Percentiles rank a stretch among this genome's conserved stretches.
phyloP scores from a whole-genome alignment of 345 rosid species.

The Hirschfeldia incana region DNA sequence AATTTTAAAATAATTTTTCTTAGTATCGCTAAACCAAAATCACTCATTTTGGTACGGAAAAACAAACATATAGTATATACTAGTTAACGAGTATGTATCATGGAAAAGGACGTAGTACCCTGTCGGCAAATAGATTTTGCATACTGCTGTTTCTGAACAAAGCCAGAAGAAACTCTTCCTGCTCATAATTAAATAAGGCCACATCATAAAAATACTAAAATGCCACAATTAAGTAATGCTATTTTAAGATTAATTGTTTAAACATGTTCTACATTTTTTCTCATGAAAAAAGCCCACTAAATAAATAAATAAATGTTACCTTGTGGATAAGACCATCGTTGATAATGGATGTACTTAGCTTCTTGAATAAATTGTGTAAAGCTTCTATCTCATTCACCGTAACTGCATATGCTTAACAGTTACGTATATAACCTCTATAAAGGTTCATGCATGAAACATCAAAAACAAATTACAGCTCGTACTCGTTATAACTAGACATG shows the following conservation, averaged over 20 bases:
- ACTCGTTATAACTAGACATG: not conserved
- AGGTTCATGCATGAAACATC: not conserved
- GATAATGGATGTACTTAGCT: slow-evolving; percentile 56
- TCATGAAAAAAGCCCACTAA: too few relatives aligned
- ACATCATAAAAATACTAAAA: not conserved
- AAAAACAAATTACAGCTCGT: not conserved
- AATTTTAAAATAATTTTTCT: not conserved
- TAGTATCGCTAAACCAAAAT: not conserved
- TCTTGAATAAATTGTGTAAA: slow-evolving; percentile 57
- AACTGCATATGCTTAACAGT: slow-evolving; percentile 44
- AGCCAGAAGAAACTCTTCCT: slow-evolving; percentile 78
- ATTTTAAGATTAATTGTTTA: not conserved
- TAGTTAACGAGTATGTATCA: not conserved
- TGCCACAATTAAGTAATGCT: not conserved
- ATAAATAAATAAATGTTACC: slow-evolving; percentile 34
- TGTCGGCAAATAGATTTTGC: slow-evolving; percentile 47
- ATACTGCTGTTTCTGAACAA: slow-evolving; percentile 57
- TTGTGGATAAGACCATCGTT: slow-evolving; percentile 64
- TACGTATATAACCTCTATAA: not conserved
- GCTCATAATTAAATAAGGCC: slow-evolving; percentile 11
- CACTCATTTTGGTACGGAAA: not conserved
- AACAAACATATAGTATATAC: not conserved
- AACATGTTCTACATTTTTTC: not conserved
- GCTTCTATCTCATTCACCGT: slow-evolving; percentile 56
- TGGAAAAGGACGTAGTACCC: slow-evolving; percentile 6